These are phyloP conservation scores for Beauveria brongniartii DNA, from an alignment of 2,329 filamentous ascomycete species.

Conservation along the genomic window DNA sequence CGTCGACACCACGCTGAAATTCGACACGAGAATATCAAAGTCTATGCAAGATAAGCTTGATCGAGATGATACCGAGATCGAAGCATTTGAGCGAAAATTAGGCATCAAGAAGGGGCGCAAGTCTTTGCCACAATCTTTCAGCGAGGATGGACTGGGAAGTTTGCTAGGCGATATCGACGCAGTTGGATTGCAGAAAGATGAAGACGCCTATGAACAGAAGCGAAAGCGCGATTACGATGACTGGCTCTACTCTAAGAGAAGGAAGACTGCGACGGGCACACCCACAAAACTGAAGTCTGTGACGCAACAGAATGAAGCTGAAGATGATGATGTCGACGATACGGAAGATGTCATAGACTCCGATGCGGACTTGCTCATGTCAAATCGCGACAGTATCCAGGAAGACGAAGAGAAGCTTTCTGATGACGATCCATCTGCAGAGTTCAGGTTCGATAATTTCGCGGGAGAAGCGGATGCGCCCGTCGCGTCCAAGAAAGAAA, in stretches of 20 bases:
- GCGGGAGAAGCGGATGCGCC: slow-evolving; percentile 24
- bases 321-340: slow-evolving; percentile 19
- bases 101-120: slow-evolving; percentile 73
- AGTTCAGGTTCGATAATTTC: slow-evolving; percentile 31
- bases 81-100: slow-evolving; percentile 76
- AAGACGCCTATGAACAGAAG: slow-evolving; percentile 54
- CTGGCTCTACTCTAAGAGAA: slow-evolving; percentile 52
- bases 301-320: slow-evolving; percentile 20
- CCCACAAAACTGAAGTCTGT: slow-evolving; percentile 17
- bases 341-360: slow-evolving; percentile 25
- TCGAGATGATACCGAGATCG: slow-evolving; percentile 83
- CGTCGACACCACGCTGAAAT: slow-evolving; percentile 17
- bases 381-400: slow-evolving; percentile 25
- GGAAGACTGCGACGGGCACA: slow-evolving; percentile 28
- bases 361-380: slow-evolving; percentile 21
- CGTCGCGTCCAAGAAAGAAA: slow-evolving; percentile 55
- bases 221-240: slow-evolving; percentile 48
- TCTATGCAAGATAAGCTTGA: slow-evolving; percentile 55
- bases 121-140: slow-evolving; percentile 61
- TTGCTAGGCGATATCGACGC: slow-evolving; percentile 60
- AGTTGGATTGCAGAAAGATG: slow-evolving; percentile 36
- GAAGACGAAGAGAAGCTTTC: slow-evolving; percentile 7
- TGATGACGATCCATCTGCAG: slow-evolving; percentile 29
- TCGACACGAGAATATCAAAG: slow-evolving; percentile 24
- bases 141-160: slow-evolving; percentile 75